Conservation (phyloP, 2,329 filamentous ascomycete species). For the Fusarium incarnatum region DNA sequence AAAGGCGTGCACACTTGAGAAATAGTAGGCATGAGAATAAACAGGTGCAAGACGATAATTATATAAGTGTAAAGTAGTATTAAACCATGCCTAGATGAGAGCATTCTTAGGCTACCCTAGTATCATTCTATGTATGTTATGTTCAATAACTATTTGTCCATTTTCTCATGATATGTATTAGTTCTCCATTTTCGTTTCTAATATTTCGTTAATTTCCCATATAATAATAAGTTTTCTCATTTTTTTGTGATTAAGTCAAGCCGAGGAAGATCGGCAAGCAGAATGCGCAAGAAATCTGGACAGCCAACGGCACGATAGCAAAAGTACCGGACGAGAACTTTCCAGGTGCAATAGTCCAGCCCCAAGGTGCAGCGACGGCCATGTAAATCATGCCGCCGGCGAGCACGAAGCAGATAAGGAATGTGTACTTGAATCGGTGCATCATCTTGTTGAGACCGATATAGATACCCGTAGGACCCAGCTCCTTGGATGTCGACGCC, state of each 20-base stretch:
- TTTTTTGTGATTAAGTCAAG: slow-evolving; percentile 30
- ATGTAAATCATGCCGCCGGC: slow-evolving; percentile 45
- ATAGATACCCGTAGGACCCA: slow-evolving; percentile 46
- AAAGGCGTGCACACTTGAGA: no score
- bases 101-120: background rate
- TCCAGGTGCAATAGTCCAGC: slow-evolving; percentile 44
- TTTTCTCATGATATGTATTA: slow-evolving; percentile 1
- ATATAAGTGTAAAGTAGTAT: background rate
- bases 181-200: background rate
- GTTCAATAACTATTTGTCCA: background rate
- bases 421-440: slow-evolving; percentile 60
- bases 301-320: slow-evolving; percentile 44
- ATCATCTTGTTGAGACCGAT: slow-evolving; percentile 54
- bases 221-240: background rate
- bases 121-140: background rate
- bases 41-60: background rate
- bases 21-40: background rate
- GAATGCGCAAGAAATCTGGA: slow-evolving; percentile 43
- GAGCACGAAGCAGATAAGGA: slow-evolving; percentile 41
- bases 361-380: slow-evolving; percentile 43
- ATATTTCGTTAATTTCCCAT: background rate
- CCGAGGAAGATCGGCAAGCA: slow-evolving; percentile 44
- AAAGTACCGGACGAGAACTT: slow-evolving; percentile 43
- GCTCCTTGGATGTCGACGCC: slow-evolving; percentile 47
- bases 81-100: background rate